phyloP scores from a whole-genome alignment of 495 filamentous ascomycete genomes.

The Geoglossum glabrum region DNA sequence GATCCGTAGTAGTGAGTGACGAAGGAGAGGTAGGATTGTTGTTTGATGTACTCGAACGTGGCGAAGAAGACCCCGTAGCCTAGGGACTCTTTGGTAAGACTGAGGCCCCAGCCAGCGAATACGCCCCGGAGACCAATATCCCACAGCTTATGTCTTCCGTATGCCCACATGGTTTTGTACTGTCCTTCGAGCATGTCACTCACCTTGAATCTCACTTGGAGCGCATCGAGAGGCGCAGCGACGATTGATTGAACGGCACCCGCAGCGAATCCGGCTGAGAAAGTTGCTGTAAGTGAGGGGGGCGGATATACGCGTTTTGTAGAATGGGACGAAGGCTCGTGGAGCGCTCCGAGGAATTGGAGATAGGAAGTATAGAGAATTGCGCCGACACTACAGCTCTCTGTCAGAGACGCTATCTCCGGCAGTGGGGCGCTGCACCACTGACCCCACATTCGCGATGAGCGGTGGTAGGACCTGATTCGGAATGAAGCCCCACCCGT shows the following conservation, averaged over 20 bases:
- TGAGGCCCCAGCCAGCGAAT: conserved; percentile 64
- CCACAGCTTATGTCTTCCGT: conserved; percentile 46
- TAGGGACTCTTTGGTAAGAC: conserved; percentile 60
- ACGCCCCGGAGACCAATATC: conserved; percentile 66
- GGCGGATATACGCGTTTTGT: conserved; percentile 58
- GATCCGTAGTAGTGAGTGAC: conserved; percentile 47
- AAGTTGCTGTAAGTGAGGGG: conserved; percentile 40
- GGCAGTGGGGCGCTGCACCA: not conserved
- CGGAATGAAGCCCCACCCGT: conserved; percentile 76
- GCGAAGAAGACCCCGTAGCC: conserved; percentile 73
- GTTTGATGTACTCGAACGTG: conserved; percentile 71
- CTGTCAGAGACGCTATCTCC: not conserved
- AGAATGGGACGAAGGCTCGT: conserved; percentile 49
- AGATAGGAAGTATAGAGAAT: conserved; percentile 79
- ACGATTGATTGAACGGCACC: conserved; percentile 61
- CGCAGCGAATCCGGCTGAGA: conserved; percentile 56
- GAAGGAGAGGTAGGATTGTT: conserved; percentile 66
- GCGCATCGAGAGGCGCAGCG: conserved; percentile 74
- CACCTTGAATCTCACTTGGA: conserved; percentile 60
- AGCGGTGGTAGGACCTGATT: conserved; percentile 76
- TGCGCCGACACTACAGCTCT: conserved; percentile 42
- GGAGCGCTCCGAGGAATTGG: conserved; percentile 49
- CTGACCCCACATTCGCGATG: conserved; percentile 52
- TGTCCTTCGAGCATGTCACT: conserved; percentile 44
- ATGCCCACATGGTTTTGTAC: conserved; percentile 69